These are phyloP conservation scores for Gentiana macrophylla DNA, from an alignment of 257 asterid species.

Conservation along the genomic window DNA sequence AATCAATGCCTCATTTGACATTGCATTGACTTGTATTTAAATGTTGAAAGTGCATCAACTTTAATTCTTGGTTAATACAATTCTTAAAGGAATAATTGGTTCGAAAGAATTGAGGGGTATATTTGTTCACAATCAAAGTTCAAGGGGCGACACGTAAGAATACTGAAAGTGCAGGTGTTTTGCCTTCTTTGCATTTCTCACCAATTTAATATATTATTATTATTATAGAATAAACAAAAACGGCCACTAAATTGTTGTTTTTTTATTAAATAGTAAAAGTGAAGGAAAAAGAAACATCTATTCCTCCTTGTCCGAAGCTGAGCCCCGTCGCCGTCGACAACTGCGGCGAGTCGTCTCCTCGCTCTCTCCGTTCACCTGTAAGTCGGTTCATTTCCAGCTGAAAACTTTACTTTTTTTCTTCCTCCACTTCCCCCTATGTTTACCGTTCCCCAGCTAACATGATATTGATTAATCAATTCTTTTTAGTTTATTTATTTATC, in stretches of 20 bases:
- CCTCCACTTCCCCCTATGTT: neutral
- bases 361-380: slow-evolving; percentile 7
- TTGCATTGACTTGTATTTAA: no score
- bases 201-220: neutral
- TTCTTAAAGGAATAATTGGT: no score
- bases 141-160: no score
- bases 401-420: neutral
- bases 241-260: no score
- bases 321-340: slow-evolving; percentile 5
- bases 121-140: no score
- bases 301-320: neutral
- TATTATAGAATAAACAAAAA: neutral
- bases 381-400: neutral
- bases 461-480: neutral
- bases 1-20: no score
- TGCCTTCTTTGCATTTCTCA: neutral
- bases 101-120: no score
- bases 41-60: no score
- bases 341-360: neutral
- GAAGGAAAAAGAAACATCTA: neutral
- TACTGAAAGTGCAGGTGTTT: neutral
- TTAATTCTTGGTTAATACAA: no score
- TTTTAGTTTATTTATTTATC: neutral
- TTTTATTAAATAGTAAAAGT: neutral
- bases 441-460: neutral